Evolutionary conservation across 1,139 yeast genomes (phyloP).

Genomic region (Debaryomyces coudertii): DNA sequence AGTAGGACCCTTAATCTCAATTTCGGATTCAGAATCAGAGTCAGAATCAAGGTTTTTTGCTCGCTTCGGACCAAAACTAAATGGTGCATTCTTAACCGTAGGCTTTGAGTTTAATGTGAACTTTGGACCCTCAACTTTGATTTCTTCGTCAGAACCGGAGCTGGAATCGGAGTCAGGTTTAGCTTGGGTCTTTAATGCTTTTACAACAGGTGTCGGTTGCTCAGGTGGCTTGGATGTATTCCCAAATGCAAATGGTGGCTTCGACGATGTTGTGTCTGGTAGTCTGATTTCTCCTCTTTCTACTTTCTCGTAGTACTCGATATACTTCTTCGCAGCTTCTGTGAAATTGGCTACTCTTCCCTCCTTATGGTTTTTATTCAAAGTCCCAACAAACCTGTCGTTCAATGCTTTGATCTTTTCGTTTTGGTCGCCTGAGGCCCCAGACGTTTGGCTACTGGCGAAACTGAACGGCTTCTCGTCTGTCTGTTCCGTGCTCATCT

Average conservation of each 20-base stretch:
- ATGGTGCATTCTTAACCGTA: constrained; percentile 59
- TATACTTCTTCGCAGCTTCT: constrained; percentile 61
- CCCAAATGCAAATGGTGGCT: not conserved
- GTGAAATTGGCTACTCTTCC: constrained; percentile 63
- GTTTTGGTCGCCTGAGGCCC: constrained; percentile 23
- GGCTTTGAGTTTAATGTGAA: constrained; percentile 59
- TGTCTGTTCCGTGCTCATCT: not conserved
- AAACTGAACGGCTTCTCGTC: not conserved
- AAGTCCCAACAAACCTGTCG: constrained; percentile 57
- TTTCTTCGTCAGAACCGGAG: constrained; percentile 41
- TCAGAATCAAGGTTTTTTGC: constrained; percentile 41
- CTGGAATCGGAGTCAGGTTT: constrained; percentile 17
- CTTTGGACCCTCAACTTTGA: constrained; percentile 65
- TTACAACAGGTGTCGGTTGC: not conserved
- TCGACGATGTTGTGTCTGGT: not conserved
- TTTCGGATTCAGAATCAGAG: constrained; percentile 56
- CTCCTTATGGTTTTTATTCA: constrained; percentile 44
- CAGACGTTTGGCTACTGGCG: not conserved
- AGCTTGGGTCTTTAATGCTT: constrained; percentile 5
- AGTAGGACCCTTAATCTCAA: constrained; percentile 67
- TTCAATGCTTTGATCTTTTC: constrained; percentile 69
- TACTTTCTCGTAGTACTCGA: constrained; percentile 53
- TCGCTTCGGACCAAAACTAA: constrained; percentile 55
- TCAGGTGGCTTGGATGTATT: constrained; percentile 11
- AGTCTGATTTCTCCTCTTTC: constrained; percentile 20